Conservation (phyloP, 176 grass and related monocot genomes). For the Aegilops tauschii region DNA sequence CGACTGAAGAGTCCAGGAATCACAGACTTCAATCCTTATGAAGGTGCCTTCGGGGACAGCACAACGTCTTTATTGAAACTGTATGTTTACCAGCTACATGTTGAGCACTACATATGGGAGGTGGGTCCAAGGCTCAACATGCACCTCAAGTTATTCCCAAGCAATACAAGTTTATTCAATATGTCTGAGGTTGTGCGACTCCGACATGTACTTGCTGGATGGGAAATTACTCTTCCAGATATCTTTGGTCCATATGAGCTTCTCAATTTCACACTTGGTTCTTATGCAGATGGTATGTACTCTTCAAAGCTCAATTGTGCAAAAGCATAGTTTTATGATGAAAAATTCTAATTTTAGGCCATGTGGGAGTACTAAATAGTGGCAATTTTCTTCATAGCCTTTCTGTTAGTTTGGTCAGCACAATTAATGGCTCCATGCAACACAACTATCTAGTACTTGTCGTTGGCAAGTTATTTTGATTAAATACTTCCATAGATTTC, state of each 20-base stretch:
- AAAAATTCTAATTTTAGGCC: background rate
- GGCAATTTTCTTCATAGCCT: background rate
- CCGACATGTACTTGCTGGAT: conserved; percentile 55
- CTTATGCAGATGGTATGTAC: conserved; percentile 53
- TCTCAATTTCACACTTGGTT: conserved; percentile 78
- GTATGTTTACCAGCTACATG: conserved; percentile 58
- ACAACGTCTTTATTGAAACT: conserved; percentile 45
- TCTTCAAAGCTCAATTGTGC: background rate
- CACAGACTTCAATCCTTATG: conserved; percentile 63
- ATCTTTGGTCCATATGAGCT: conserved; percentile 95
- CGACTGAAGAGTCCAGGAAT: conserved; percentile 94
- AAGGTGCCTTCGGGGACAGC: conserved; percentile 50
- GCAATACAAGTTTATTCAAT: conserved; percentile 60
- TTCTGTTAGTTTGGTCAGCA: background rate
- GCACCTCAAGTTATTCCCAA: conserved; percentile 82
- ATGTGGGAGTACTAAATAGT: background rate
- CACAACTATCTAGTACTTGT: conserved; percentile 8
- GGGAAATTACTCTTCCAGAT: conserved; percentile 83
- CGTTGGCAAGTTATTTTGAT: background rate
- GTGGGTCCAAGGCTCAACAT: conserved; percentile 76
- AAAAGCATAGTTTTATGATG: background rate
- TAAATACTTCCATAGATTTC: background rate
- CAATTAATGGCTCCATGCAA: background rate
- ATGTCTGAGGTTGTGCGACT: conserved; percentile 56
- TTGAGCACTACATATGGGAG: conserved; percentile 71